Evolutionary conservation across 2,329 filamentous ascomycete species (phyloP).

Genomic region (Pseudogymnoascus sp.): DNA sequence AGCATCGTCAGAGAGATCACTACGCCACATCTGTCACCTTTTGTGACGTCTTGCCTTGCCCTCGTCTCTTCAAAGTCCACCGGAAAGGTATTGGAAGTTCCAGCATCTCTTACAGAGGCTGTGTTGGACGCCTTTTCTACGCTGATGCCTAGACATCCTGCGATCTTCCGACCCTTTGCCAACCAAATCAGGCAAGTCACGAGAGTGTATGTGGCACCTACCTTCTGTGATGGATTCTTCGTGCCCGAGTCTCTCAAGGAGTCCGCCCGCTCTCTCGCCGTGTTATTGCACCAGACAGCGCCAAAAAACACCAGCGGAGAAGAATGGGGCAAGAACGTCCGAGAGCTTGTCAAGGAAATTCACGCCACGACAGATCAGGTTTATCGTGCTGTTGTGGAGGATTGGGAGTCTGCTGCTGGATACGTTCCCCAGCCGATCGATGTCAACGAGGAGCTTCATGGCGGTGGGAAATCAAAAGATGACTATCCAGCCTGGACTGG

Average conservation of each 20-base stretch:
- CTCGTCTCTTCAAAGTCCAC: slow-evolving; percentile 44
- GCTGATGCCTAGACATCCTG: slow-evolving; percentile 72
- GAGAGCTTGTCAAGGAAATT: slow-evolving; percentile 52
- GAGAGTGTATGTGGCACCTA: slow-evolving; percentile 56
- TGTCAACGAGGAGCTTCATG: slow-evolving; percentile 40
- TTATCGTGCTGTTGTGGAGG: slow-evolving; percentile 72
- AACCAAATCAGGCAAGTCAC: slow-evolving; percentile 59
- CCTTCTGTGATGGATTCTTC: slow-evolving; percentile 42
- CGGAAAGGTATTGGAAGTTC: slow-evolving; percentile 34
- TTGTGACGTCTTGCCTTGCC: slow-evolving; percentile 66
- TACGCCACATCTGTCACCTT: slow-evolving; percentile 70
- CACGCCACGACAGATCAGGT: slow-evolving; percentile 70
- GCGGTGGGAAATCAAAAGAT: slow-evolving; percentile 39
- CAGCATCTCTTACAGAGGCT: slow-evolving; percentile 51
- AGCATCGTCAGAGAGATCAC: slow-evolving; percentile 82
- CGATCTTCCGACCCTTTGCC: slow-evolving; percentile 71
- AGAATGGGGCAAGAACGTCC: slow-evolving; percentile 69
- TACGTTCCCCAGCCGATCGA: slow-evolving; percentile 38
- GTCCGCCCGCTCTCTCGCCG: slow-evolving; percentile 56
- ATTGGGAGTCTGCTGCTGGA: slow-evolving; percentile 64
- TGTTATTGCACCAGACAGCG: slow-evolving; percentile 71
- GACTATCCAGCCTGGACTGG: slow-evolving; percentile 66
- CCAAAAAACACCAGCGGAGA: slow-evolving; percentile 70
- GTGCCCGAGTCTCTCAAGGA: slow-evolving; percentile 47
- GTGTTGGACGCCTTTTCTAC: slow-evolving; percentile 65